A percentile compares a stretch with the other conserved stretches of the same genome.
These are phyloP conservation scores for Fagopyrum homotropicum DNA, from an alignment of 148 eudicot species.

Conservation along the genomic window DNA sequence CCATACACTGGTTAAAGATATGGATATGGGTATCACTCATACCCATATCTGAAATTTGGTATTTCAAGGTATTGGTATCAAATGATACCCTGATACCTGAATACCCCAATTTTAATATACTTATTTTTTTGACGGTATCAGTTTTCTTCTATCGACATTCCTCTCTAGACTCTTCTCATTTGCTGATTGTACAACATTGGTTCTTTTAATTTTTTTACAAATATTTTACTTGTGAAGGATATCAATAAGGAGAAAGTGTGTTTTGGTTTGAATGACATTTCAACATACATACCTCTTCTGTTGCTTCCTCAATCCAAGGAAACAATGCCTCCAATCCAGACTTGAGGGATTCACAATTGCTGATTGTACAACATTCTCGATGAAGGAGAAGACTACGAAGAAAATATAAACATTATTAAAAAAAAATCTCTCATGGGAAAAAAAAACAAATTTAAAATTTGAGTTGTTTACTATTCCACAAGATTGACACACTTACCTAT, in stretches of 20 bases:
- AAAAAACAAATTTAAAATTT: background rate
- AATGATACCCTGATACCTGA: no score
- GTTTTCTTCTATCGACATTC: no score
- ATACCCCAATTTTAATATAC: no score
- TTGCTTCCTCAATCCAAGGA: conserved; percentile 61
- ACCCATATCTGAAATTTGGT: no score
- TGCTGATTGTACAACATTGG: background rate
- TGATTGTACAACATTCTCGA: conserved; percentile 75
- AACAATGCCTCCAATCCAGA: conserved; percentile 66
- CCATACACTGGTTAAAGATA: no score
- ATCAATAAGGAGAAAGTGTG: background rate
- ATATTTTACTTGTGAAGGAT: background rate
- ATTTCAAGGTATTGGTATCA: no score
- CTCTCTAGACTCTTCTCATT: no score
- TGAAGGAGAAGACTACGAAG: conserved; percentile 54
- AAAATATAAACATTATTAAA: background rate
- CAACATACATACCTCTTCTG: conserved; percentile 50
- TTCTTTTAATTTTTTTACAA: no score
- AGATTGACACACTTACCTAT: conserved; percentile 42
- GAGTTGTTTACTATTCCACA: background rate
- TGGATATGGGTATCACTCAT: no score
- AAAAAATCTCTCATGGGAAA: background rate
- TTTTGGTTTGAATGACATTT: background rate
- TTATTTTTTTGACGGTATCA: no score
- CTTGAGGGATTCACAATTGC: conserved; percentile 63